Evolutionary conservation across 2,329 filamentous ascomycete species (phyloP).

Genomic region (Cordyceps sp.): DNA sequence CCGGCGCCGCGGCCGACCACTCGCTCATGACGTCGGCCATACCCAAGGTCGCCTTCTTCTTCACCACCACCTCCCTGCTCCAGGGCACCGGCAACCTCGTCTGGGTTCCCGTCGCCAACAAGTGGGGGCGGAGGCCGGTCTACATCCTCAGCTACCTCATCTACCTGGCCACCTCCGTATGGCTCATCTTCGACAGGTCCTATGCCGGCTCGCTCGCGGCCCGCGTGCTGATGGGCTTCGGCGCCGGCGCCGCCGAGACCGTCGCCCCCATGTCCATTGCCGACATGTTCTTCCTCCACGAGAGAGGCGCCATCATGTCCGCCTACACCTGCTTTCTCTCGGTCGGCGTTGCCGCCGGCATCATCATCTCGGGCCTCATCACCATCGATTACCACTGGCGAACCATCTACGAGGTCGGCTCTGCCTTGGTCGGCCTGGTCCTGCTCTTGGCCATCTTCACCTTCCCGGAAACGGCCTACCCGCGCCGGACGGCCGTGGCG

Average conservation of each 20-base stretch:
- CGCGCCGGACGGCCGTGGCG: constrained; percentile 9
- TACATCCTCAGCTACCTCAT: constrained; percentile 26
- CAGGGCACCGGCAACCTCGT: constrained; percentile 30
- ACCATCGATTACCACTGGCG: constrained; percentile 30
- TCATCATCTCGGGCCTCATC: constrained; percentile 29
- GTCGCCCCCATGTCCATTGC: constrained; percentile 33
- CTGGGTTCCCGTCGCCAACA: constrained; percentile 28
- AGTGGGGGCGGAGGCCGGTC: constrained; percentile 25
- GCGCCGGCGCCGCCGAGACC: constrained; percentile 34
- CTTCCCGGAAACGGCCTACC: constrained; percentile 37
- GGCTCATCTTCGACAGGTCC: constrained; percentile 23
- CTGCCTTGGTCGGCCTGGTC: constrained; percentile 29
- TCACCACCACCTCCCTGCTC: constrained; percentile 30
- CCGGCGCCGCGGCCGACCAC: constrained; percentile 11
- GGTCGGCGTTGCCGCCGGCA: constrained; percentile 23
- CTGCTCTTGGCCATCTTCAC: constrained; percentile 32
- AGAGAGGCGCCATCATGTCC: constrained; percentile 34
- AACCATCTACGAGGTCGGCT: constrained; percentile 32
- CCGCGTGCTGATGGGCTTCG: constrained; percentile 34
- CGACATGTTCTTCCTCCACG: constrained; percentile 40
- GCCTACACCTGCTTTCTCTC: constrained; percentile 23
- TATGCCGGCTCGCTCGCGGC: constrained; percentile 26
- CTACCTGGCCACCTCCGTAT: constrained; percentile 23
- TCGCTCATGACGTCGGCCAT: constrained; percentile 17
- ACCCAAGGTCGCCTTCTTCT: constrained; percentile 32